These are phyloP conservation scores for Primulina eburnea DNA, from an alignment of 257 asterid genomes.

Conservation along the genomic window DNA sequence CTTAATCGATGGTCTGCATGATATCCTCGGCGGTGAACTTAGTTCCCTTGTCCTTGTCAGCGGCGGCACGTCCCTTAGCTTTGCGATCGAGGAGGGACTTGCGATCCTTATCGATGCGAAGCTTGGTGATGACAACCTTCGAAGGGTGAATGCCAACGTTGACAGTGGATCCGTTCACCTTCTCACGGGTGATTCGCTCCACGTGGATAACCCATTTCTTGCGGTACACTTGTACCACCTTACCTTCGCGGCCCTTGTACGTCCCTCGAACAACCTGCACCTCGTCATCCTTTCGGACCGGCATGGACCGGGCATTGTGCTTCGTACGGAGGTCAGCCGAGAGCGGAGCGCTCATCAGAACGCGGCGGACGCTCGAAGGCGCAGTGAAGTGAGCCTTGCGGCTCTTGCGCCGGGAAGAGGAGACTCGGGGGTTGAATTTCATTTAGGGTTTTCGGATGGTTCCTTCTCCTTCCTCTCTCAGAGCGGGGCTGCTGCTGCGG, in stretches of 20 bases:
- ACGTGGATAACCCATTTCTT: conserved; percentile 94
- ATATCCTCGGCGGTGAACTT: conserved; percentile 77
- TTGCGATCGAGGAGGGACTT: conserved; percentile 76
- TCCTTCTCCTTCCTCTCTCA: neutral
- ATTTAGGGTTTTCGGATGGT: conserved; percentile 22
- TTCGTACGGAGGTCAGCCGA: conserved; percentile 63
- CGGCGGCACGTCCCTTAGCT: conserved; percentile 81
- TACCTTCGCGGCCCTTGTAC: conserved; percentile 87
- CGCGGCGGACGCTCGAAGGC: conserved; percentile 83
- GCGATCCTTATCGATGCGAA: conserved; percentile 78
- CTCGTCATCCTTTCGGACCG: conserved; percentile 87
- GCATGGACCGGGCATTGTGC: conserved; percentile 76
- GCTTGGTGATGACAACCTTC: conserved; percentile 71
- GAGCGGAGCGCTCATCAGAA: conserved; percentile 76
- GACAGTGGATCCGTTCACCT: conserved; percentile 82
- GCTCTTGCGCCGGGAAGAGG: conserved; percentile 84
- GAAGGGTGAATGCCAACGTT: conserved; percentile 79
- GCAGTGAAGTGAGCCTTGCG: conserved; percentile 94
- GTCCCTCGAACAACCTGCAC: conserved; percentile 86
- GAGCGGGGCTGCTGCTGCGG: neutral
- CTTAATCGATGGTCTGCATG: conserved; percentile 70
- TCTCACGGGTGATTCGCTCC: conserved; percentile 81
- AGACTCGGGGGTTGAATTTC: conserved; percentile 76
- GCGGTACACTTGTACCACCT: conserved; percentile 80
- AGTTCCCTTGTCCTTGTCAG: conserved; percentile 86